phyloP scores from a whole-genome alignment of 176 grass and related monocot genomes.

The Ensete ventricosum region DNA sequence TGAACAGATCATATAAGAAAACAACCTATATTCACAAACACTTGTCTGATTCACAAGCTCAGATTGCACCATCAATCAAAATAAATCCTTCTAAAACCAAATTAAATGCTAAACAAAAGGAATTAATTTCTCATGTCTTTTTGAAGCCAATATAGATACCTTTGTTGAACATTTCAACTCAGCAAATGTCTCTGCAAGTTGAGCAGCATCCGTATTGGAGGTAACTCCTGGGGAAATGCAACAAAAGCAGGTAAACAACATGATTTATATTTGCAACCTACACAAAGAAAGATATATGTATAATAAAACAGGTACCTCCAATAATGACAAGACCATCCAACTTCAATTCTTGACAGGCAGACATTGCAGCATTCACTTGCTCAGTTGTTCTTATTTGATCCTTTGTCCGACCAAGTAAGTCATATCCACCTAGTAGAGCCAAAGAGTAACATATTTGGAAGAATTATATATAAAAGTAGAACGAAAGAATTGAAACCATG shows the following conservation, averaged over 20 bases:
- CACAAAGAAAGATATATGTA: conserved; percentile 7
- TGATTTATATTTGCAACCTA: neutral
- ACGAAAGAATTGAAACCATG: neutral
- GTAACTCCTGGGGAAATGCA: conserved; percentile 70
- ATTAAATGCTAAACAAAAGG: neutral
- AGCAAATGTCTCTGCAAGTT: conserved; percentile 96
- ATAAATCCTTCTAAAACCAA: neutral
- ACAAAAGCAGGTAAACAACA: neutral
- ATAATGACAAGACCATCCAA: conserved; percentile 89
- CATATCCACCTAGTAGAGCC: conserved; percentile 59
- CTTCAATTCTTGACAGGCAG: conserved; percentile 71
- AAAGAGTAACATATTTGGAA: conserved; percentile 11
- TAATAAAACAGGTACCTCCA: conserved; percentile 47
- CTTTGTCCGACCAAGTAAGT: conserved; percentile 93
- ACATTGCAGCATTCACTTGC: conserved; percentile 86
- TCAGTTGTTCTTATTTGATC: conserved; percentile 98
- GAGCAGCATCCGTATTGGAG: conserved; percentile 92
- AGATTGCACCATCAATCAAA: neutral
- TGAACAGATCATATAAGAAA: neutral
- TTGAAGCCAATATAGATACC: conserved; percentile 23
- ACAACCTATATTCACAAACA: neutral
- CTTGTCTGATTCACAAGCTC: neutral
- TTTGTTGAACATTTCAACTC: conserved; percentile 85
- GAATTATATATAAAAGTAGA: neutral
- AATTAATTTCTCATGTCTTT: neutral